Conservation (phyloP, 495 filamentous ascomycete species). For the Neurospora sublineolata region DNA sequence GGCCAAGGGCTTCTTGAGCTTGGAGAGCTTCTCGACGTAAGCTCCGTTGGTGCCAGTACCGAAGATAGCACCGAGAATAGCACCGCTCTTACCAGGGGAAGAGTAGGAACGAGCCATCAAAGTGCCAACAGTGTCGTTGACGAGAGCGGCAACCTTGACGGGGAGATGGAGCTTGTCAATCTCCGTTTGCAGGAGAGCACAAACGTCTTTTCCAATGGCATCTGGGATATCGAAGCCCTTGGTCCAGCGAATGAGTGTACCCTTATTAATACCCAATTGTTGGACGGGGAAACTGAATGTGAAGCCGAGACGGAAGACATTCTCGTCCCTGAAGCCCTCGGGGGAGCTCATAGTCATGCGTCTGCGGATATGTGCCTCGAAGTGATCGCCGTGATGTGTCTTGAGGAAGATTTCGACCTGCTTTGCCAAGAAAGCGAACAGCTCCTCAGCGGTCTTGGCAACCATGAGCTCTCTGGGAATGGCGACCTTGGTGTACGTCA, state of each 20-base stretch:
- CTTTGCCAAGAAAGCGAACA: constrained; percentile 87
- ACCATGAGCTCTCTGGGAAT: constrained; percentile 87
- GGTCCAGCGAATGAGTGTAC: constrained; percentile 88
- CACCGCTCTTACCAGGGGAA: constrained; percentile 75
- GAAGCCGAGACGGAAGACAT: constrained; percentile 85
- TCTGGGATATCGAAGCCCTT: constrained; percentile 96
- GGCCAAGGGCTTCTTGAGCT: constrained; percentile 53
- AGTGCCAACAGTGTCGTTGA: constrained; percentile 96
- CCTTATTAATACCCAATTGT: constrained; percentile 86
- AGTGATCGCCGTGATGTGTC: constrained; percentile 82
- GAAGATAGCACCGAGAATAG: constrained; percentile 84
- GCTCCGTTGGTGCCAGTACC: constrained; percentile 93
- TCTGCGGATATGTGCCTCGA: constrained; percentile 54
- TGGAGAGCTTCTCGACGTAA: constrained; percentile 67
- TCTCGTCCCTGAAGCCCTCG: constrained; percentile 47
- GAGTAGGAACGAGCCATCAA: constrained; percentile 96
- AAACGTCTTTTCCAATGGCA: constrained; percentile 88
- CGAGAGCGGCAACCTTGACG: constrained; percentile 83
- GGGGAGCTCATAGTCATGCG: constrained; percentile 42
- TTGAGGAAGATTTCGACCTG: constrained; percentile 82
- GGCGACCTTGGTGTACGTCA: constrained; percentile 82
- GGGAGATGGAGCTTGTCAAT: constrained; percentile 80
- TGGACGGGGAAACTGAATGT: constrained; percentile 97
- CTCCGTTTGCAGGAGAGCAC: constrained; percentile 76
- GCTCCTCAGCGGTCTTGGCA: constrained; percentile 71